Evolutionary conservation across 2,329 filamentous ascomycete species (phyloP), one percentile per base, ranked within the genome.

Genomic region (Fusarium pseudocircinatum): DNA sequence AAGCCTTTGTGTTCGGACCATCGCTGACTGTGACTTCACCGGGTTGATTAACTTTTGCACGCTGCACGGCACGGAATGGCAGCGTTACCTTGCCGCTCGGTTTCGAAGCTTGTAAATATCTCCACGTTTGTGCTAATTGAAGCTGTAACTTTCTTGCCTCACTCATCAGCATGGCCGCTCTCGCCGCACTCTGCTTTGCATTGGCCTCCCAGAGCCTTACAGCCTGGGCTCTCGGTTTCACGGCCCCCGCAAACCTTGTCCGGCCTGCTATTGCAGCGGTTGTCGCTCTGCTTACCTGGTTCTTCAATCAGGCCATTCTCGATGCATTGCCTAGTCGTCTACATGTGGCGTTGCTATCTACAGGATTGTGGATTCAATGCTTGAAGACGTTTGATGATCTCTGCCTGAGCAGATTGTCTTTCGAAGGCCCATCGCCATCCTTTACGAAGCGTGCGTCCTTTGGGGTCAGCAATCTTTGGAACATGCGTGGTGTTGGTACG

Each of bases 291-390:
- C 56, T 74, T 24, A 72, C 64, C 7, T 65, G 59, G 72, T 15
- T 62, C 13, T 75, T 74, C 59, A 61, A 63, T 16, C 37, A 62
- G 40, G 47, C 59, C n/a, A 46, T 75, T 12, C 46, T 54, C 9
- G 30, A 66, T 30, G 60, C 52, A 1, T 54, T 73, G 3, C 49
- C 59, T 2, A 73, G 67, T 16, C 66, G 69, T 16, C 52, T 75
- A 11, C 66, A 75, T 24, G 53, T 75, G n/a, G 73, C 73, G 2
- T 26, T 75, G 34, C 46, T 75, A 2, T 70, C 69, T 50, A 69
- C 72, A 13, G 57, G 54, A 30, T 71, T 71, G 66, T 75, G 73
- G 72, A 75, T 75, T 46, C 73, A 75, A 42, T 66, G 60, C 22
- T 18, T 75, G 9, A 75, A 75, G 40, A 62, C 47, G 1, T 62